phyloP scores from a whole-genome alignment of 805 yeast genomes.

The Candida nemodendra region DNA sequence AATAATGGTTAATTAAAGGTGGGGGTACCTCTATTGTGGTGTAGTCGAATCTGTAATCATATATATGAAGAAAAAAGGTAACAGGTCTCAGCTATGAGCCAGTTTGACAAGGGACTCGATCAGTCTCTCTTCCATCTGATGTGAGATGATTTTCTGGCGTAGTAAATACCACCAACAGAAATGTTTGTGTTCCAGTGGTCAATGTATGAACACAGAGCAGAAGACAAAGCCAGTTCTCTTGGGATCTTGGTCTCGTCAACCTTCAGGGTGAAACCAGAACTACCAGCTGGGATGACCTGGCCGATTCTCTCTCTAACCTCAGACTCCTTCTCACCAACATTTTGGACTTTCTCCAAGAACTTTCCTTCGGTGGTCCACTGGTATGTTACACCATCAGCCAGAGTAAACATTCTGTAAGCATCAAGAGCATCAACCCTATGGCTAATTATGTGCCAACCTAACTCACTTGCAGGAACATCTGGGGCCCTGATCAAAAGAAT shows the following conservation, averaged over 20 bases:
- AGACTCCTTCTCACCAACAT: constrained; percentile 61
- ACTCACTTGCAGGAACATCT: constrained; percentile 47
- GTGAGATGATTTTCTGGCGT: constrained; percentile 48
- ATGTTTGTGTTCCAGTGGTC: constrained; percentile 67
- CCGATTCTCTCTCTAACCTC: constrained; percentile 67
- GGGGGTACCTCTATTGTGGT: constrained; percentile 16
- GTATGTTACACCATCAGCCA: constrained; percentile 58
- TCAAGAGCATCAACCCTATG: constrained; percentile 63
- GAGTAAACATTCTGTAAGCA: constrained; percentile 56
- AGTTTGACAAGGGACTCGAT: background rate
- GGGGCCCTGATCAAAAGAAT: constrained; percentile 54
- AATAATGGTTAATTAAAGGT: no score
- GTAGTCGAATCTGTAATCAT: background rate
- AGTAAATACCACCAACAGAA: constrained; percentile 65
- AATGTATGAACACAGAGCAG: constrained; percentile 58
- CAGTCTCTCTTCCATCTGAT: constrained; percentile 59
- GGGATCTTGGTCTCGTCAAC: constrained; percentile 55
- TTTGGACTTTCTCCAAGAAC: constrained; percentile 54
- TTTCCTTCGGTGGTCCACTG: constrained; percentile 66
- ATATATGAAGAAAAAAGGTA: background rate
- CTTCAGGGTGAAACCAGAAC: constrained; percentile 51
- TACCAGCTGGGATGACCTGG: constrained; percentile 51
- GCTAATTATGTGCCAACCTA: constrained; percentile 62
- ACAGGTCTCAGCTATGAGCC: background rate
- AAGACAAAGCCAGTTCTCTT: constrained; percentile 56